Conservation (phyloP, 768 basidiomycete species). For the Leucogyrophana mollusca region DNA sequence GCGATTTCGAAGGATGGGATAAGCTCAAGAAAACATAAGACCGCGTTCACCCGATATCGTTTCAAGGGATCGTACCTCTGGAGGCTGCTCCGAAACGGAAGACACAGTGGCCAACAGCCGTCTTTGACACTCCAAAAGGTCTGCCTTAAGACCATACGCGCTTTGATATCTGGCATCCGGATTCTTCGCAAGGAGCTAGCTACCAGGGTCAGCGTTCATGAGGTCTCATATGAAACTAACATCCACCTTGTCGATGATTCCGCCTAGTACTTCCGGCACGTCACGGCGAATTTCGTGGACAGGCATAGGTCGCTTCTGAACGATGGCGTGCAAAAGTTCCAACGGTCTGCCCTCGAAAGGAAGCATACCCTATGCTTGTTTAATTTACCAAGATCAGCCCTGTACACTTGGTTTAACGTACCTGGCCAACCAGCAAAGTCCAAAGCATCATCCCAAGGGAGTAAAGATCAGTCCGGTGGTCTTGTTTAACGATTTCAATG, state of each 20-base stretch:
- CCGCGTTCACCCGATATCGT: neutral
- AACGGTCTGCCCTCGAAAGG: constrained; percentile 42
- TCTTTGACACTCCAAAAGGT: constrained; percentile 68
- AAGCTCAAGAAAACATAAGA: constrained; percentile 38
- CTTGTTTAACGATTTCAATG: constrained; percentile 68
- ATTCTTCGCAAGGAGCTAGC: constrained; percentile 64
- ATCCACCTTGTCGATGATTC: constrained; percentile 65
- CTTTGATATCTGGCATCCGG: constrained; percentile 72
- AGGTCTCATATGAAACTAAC: neutral
- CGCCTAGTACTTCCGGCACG: constrained; percentile 67
- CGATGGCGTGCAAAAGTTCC: constrained; percentile 68
- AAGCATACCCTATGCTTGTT: constrained; percentile 16
- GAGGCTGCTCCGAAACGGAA: constrained; percentile 52
- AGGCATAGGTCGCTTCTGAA: constrained; percentile 71
- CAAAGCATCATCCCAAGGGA: constrained; percentile 73
- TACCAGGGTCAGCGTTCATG: neutral
- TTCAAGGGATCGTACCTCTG: constrained; percentile 41
- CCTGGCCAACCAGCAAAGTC: constrained; percentile 71
- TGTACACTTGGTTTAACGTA: constrained; percentile 39
- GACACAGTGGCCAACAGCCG: constrained; percentile 60
- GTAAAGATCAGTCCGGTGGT: constrained; percentile 74
- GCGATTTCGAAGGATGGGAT: constrained; percentile 71
- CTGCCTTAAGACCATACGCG: constrained; percentile 65
- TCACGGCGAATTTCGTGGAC: constrained; percentile 75
- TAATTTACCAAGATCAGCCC: neutral